Percentiles rank a stretch among this genome's conserved stretches.
Conservation (phyloP, 306 rosid genomes). For the Oxytropis ochrocephala region DNA sequence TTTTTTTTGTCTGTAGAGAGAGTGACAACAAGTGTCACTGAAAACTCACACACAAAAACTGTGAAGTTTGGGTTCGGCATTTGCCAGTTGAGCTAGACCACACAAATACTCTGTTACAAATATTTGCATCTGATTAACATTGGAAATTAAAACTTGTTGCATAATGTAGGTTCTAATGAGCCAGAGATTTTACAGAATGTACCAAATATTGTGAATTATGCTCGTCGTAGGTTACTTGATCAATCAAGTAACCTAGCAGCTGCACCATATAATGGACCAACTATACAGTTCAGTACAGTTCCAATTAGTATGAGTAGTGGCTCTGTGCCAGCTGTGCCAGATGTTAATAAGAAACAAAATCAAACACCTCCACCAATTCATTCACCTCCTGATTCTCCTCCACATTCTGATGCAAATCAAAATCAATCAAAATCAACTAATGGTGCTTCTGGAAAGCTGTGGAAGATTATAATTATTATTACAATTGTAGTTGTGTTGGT, state of each 20-base stretch:
- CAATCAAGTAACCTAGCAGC: constrained; percentile 70
- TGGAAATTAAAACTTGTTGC: constrained; percentile 9
- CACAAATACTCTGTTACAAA: no score
- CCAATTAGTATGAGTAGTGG: constrained; percentile 66
- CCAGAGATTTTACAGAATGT: constrained; percentile 16
- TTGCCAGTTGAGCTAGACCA: no score
- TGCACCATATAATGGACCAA: constrained; percentile 34
- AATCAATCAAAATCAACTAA: neutral
- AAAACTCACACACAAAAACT: no score
- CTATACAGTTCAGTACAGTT: constrained; percentile 34
- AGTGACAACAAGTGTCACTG: no score
- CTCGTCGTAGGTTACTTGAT: constrained; percentile 65
- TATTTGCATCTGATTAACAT: neutral
- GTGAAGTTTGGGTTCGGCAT: no score
- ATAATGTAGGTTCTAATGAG: constrained; percentile 37
- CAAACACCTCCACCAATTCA: constrained; percentile 26
- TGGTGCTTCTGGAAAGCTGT: constrained; percentile 24
- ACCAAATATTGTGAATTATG: constrained; percentile 15
- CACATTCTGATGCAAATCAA: constrained; percentile 12
- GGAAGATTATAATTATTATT: constrained; percentile 44
- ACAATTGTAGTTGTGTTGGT: constrained; percentile 35
- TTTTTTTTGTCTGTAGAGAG: no score
- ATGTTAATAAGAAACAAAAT: constrained; percentile 24
- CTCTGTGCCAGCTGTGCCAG: constrained; percentile 57
- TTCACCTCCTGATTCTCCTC: constrained; percentile 21